Evolutionary conservation across 1,284 basidiomycete genomes (phyloP).

Genomic region (Acaromyces ingoldii): DNA sequence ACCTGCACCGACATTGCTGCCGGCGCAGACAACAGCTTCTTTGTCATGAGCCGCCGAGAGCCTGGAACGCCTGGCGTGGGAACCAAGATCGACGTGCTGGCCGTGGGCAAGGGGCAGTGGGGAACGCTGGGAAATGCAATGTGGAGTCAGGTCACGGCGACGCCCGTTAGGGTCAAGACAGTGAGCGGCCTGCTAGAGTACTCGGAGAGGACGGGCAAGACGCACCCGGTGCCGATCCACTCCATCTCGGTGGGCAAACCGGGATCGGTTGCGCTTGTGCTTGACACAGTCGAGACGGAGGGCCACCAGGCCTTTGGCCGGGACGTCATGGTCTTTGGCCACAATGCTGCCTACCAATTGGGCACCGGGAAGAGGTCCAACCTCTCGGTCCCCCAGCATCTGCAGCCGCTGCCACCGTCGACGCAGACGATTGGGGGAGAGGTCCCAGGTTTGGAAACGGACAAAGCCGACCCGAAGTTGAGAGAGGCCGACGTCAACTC

Average conservation of each 20-base stretch:
- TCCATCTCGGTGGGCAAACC: slow-evolving; percentile 63
- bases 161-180: slow-evolving; percentile 70
- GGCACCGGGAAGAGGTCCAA: slow-evolving; percentile 79
- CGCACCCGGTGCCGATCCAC: slow-evolving; percentile 67
- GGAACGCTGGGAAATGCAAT: slow-evolving; percentile 79
- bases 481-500: slow-evolving; percentile 35
- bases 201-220: slow-evolving; percentile 55
- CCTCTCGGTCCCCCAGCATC: slow-evolving; percentile 63
- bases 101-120: slow-evolving; percentile 76
- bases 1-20: slow-evolving; percentile 31
- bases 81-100: slow-evolving; percentile 62
- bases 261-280: slow-evolving; percentile 59
- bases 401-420: slow-evolving; percentile 54
- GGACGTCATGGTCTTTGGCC: slow-evolving; percentile 58
- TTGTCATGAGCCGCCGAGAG: slow-evolving; percentile 41
- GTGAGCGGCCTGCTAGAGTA: slow-evolving; percentile 69
- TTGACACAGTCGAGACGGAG: slow-evolving; percentile 39
- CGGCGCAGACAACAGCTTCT: slow-evolving; percentile 44
- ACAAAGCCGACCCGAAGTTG: slow-evolving; percentile 14
- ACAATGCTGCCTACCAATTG: slow-evolving; percentile 41
- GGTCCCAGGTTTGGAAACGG: slow-evolving; percentile 2
- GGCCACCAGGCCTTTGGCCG: slow-evolving; percentile 53
- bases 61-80: slow-evolving; percentile 47
- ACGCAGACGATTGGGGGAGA: slow-evolving; percentile 5
- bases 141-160: slow-evolving; percentile 69